Evolutionary conservation across 2,329 filamentous ascomycete genomes (phyloP), one percentile per base, ranked within the genome.

Genomic region (Trichothecium roseum): DNA sequence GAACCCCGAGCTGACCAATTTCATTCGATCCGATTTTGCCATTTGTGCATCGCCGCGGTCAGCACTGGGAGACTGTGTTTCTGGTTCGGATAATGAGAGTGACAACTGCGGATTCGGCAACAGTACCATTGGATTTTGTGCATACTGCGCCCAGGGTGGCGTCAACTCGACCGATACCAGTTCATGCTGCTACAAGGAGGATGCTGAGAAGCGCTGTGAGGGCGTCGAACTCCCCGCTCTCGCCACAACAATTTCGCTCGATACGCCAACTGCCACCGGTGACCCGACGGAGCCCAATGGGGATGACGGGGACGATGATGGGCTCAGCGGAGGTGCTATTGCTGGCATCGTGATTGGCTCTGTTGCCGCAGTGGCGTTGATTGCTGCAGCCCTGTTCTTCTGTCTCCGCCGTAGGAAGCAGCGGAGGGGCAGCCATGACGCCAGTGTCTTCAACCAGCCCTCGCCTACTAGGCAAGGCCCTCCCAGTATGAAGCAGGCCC

Each of bases 11-110:
- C 78, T 84, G 34, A 71, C 81, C 48, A 68, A 72, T 37, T 76
- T 94, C 49, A 89, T 98, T 43, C 74, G 88, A 48, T 84, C 91
- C 35, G 91, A 98, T 57, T 95, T 96, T 53, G 83, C 83, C 13
- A 84, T 86, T 45, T 98, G 91, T 55, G 78, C 86, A 8, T 66
- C 89, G 28, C 88, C 91, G 8, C 75, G 81, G n/a, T 68, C 82
- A 41, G 80, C 91, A 0, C 69, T 98, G 24, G 81, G 71, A 18
- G 68, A 63, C 36, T 98, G 91, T 58, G 79, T 96, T 33, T 61
- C 72, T 28, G 91, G 81, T 32, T 74, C 75, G 36, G 60, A 70
- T 28, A 98, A 98, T 50, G 87, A 98, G 62, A 77, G 80, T 2
- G 60, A 78, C 6, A 85, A 96, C 53, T 98, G 91, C 57, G 91